phyloP scores from a whole-genome alignment of 1,284 basidiomycete genomes.

The Porogramme epimiltina region DNA sequence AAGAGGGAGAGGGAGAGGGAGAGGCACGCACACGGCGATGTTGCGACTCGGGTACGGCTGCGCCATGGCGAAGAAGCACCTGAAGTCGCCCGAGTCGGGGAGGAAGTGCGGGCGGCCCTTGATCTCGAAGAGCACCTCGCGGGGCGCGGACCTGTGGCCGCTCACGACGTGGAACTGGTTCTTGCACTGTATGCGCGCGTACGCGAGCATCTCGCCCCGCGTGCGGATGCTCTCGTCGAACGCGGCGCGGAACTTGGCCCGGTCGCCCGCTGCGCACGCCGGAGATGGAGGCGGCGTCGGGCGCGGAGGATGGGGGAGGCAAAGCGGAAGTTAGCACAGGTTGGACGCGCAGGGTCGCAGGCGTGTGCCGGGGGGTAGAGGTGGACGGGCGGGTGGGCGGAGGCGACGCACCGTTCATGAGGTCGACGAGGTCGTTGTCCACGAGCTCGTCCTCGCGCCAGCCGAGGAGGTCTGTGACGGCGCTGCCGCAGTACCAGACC shows the following conservation, averaged over 20 bases:
- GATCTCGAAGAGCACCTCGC: conserved; percentile 72
- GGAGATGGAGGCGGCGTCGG: conserved; percentile 1
- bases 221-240: conserved; percentile 57
- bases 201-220: conserved; percentile 55
- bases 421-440: conserved; percentile 63
- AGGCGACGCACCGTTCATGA: conserved; percentile 59
- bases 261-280: conserved; percentile 58
- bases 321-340: background rate
- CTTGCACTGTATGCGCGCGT: conserved; percentile 62
- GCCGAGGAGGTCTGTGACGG: conserved; percentile 70
- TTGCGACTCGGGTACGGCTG: conserved; percentile 78
- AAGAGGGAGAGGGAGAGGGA: background rate
- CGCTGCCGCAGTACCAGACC: conserved; percentile 73
- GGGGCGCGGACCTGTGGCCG: conserved; percentile 31
- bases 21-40: conserved; percentile 57
- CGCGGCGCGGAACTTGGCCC: conserved; percentile 51
- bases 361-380: background rate
- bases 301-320: too few species aligned
- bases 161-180: conserved; percentile 29
- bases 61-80: conserved; percentile 73
- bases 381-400: background rate
- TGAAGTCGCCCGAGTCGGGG: conserved; percentile 33
- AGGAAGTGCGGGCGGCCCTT: conserved; percentile 62
- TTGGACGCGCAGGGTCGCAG: too few species aligned
- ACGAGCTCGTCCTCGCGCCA: conserved; percentile 76